These are phyloP conservation scores for Aspergillus unguis DNA, from an alignment of 2,329 filamentous ascomycete genomes.

Conservation along the genomic window DNA sequence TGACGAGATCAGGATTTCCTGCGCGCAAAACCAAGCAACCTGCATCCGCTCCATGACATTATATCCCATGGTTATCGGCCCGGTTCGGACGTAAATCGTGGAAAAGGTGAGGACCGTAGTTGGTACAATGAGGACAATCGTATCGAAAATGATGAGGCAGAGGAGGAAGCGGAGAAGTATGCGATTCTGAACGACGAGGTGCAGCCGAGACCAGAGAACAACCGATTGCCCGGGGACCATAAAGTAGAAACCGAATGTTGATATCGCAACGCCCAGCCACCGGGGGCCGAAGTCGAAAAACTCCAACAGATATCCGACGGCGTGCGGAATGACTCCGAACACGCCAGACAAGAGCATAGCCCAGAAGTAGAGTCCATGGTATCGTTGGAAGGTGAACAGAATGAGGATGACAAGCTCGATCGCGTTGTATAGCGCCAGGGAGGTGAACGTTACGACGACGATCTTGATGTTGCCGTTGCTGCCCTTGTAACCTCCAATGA, in stretches of 20 bases:
- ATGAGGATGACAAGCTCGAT: constrained; percentile 39
- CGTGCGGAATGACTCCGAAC: constrained; percentile 34
- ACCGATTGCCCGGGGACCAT: constrained; percentile 62
- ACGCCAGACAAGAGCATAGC: constrained; percentile 36
- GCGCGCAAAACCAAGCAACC: constrained; percentile 42
- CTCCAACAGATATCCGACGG: constrained; percentile 41
- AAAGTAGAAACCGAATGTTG: constrained; percentile 53
- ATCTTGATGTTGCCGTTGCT: constrained; percentile 23
- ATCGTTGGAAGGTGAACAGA: constrained; percentile 37
- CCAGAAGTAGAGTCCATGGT: constrained; percentile 43
- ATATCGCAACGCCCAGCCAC: constrained; percentile 39
- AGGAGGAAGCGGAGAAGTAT: constrained; percentile 49
- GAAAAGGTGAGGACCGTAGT: constrained; percentile 55
- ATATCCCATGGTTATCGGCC: constrained; percentile 36
- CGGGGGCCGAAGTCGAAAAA: constrained; percentile 34
- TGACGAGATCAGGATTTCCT: constrained; percentile 47
- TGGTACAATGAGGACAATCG: constrained; percentile 51
- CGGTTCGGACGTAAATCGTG: constrained; percentile 24
- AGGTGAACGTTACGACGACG: constrained; percentile 32
- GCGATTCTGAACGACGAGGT: constrained; percentile 54
- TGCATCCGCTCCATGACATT: constrained; percentile 44
- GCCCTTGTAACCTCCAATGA: constrained; percentile 28
- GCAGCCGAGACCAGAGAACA: constrained; percentile 62
- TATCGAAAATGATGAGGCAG: constrained; percentile 57
- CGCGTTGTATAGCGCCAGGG: constrained; percentile 50